These are phyloP conservation scores for Heteromeles arbutifolia DNA, from an alignment of 306 rosid genomes.

Conservation along the genomic window DNA sequence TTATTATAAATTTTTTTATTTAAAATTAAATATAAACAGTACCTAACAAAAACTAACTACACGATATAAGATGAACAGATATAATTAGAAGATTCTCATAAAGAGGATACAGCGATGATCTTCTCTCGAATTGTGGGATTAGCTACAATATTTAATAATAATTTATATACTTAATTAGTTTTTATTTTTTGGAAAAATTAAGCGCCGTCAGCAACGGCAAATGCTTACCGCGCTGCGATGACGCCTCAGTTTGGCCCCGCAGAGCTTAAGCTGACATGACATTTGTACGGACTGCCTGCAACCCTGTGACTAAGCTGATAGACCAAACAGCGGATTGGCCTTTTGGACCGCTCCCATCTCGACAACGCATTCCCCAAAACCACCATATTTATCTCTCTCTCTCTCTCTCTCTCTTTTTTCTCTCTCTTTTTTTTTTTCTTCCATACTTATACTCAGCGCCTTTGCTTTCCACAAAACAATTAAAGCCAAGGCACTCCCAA, in stretches of 20 bases:
- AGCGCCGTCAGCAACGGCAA: not conserved
- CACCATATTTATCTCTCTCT: not conserved
- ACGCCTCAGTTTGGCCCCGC: not conserved
- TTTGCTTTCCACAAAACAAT: slow-evolving; percentile 3
- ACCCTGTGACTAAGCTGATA: slow-evolving; percentile 14
- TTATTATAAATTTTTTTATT: too few relatives aligned
- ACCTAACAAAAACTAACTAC: fast-evolving
- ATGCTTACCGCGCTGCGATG: not conserved
- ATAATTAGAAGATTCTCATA: fast-evolving
- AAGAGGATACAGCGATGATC: too few relatives aligned
- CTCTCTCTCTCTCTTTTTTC: not conserved
- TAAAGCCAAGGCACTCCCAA: slow-evolving; percentile 3
- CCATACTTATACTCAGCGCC: not conserved
- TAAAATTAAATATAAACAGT: too few relatives aligned
- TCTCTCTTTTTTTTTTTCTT: not conserved
- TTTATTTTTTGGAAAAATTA: not conserved
- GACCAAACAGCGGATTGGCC: slow-evolving; percentile 5
- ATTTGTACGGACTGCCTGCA: slow-evolving; percentile 26
- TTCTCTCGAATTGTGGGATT: too few relatives aligned
- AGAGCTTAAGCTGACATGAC: not conserved
- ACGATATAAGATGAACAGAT: too few relatives aligned
- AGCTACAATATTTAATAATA: too few relatives aligned
- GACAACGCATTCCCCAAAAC: slow-evolving; percentile 34
- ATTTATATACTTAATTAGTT: too few relatives aligned
- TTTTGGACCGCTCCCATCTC: slow-evolving; percentile 4